Evolutionary conservation across 305 asterid genomes (phyloP).

Genomic region (Solanum hybrid): DNA sequence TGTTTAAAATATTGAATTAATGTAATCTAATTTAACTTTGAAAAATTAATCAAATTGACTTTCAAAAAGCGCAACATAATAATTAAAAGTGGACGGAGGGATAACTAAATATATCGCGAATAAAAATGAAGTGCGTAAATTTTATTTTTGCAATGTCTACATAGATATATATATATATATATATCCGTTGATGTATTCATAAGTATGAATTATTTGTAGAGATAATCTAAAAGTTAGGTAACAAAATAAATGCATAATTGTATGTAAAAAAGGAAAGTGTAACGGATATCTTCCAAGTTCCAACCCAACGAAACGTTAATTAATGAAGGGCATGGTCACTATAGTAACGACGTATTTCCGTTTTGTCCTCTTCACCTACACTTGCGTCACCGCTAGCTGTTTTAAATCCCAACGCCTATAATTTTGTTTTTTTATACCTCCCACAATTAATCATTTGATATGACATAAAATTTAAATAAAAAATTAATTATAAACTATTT

Average conservation of each 20-base stretch:
- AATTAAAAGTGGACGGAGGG: too few species aligned
- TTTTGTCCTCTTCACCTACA: neutral
- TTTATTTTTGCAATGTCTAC: too few species aligned
- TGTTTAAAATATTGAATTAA: too few species aligned
- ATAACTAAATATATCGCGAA: too few species aligned
- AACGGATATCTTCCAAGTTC: neutral
- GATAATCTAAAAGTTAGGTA: neutral
- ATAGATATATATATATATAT: too few species aligned
- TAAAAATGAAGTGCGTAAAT: too few species aligned
- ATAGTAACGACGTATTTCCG: neutral
- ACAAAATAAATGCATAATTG: neutral
- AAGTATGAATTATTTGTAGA: neutral
- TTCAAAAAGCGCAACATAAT: too few species aligned
- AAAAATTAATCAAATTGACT: too few species aligned
- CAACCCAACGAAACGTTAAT: neutral
- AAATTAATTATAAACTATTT: neutral
- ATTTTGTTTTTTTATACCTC: neutral
- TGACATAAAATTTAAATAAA: too few species aligned
- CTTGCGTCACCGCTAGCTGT: neutral
- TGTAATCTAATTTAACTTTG: too few species aligned
- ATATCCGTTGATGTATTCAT: neutral
- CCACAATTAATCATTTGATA: neutral
- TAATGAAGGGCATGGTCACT: neutral
- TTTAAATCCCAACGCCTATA: neutral
- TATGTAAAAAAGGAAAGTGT: neutral